phyloP scores from a whole-genome alignment of 352 stramenopile species.

The Globisporangium cylindrosporum region DNA sequence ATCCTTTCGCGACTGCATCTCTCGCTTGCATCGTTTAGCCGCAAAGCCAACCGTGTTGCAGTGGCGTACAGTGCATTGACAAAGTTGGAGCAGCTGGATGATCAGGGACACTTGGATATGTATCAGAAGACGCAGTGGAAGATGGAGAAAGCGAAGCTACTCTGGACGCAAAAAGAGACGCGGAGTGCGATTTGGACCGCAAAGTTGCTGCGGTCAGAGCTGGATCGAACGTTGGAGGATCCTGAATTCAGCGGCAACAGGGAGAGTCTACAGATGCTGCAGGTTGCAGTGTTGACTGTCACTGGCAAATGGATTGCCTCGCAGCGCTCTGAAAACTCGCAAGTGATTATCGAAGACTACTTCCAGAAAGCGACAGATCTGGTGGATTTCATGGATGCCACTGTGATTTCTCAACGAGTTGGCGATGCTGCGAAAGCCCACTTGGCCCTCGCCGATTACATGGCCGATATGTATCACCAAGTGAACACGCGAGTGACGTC shows the following conservation, averaged over 20 bases:
- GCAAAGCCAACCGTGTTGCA: slow-evolving; percentile 61
- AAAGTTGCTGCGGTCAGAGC: slow-evolving; percentile 48
- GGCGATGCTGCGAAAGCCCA: slow-evolving; percentile 70
- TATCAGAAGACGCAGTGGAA: slow-evolving; percentile 56
- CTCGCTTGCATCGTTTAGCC: slow-evolving; percentile 48
- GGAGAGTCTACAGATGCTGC: slow-evolving; percentile 44
- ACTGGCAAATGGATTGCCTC: slow-evolving; percentile 93
- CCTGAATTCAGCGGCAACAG: slow-evolving; percentile 12
- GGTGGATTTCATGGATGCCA: slow-evolving; percentile 41
- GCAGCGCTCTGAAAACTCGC: slow-evolving; percentile 89
- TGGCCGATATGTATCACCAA: slow-evolving; percentile 91
- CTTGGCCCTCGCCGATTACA: slow-evolving; percentile 88
- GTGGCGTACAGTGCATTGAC: slow-evolving; percentile 63
- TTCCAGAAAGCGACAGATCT: slow-evolving; percentile 81
- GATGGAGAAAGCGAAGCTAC: slow-evolving; percentile 73
- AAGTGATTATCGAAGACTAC: slow-evolving; percentile 92
- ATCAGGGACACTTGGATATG: slow-evolving; percentile 27
- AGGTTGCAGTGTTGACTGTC: slow-evolving; percentile 60
- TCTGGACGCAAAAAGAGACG: slow-evolving; percentile 73
- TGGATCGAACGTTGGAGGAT: slow-evolving; percentile 29
- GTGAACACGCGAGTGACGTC: slow-evolving; percentile 82
- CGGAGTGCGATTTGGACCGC: slow-evolving; percentile 74
- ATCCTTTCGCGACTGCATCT: slow-evolving; percentile 55
- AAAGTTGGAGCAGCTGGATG: slow-evolving; percentile 58
- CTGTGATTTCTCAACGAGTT: slow-evolving; percentile 33